Conservation (phyloP, 2,329 filamentous ascomycete species). For the Exophiala lecanii-corni region DNA sequence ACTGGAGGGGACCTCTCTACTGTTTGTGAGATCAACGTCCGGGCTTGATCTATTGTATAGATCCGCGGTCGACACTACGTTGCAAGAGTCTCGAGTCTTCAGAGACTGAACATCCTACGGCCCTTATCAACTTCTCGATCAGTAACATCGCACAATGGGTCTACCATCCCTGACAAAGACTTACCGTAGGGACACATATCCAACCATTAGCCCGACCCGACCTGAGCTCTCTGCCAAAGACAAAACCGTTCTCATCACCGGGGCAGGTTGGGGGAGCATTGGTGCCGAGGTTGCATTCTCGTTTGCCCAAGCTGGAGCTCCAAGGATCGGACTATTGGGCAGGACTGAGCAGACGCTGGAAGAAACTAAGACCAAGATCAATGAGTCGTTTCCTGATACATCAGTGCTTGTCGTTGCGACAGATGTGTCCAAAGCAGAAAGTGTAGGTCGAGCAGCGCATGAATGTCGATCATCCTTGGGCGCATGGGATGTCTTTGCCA, state of each 20-base stretch:
- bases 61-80: too few species aligned
- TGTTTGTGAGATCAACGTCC: too few species aligned
- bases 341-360: slow-evolving; percentile 34
- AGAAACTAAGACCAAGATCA: slow-evolving; percentile 24
- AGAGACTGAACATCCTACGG: too few species aligned
- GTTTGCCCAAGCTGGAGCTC: slow-evolving; percentile 51
- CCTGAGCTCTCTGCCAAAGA: slow-evolving; percentile 32
- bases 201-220: slow-evolving; percentile 36
- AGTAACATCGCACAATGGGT: slow-evolving; percentile 4
- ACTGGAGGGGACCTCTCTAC: too few species aligned
- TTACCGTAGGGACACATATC: slow-evolving; percentile 36
- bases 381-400: slow-evolving; percentile 8
- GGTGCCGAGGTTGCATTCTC: slow-evolving; percentile 50
- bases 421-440: slow-evolving; percentile 39
- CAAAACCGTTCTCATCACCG: slow-evolving; percentile 50
- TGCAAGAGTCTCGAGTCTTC: too few species aligned
- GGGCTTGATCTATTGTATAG: too few species aligned
- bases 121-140: too few species aligned
- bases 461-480: slow-evolving; percentile 31
- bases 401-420: slow-evolving; percentile 40
- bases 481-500: slow-evolving; percentile 44
- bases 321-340: slow-evolving; percentile 37
- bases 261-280: slow-evolving; percentile 49
- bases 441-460: slow-evolving; percentile 34
- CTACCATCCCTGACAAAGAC: slow-evolving; percentile 33